A percentile compares a stretch with the other conserved stretches of the same genome.
Evolutionary conservation across 163 green algal species (phyloP).

Genomic region (Chloromonas sp.): DNA sequence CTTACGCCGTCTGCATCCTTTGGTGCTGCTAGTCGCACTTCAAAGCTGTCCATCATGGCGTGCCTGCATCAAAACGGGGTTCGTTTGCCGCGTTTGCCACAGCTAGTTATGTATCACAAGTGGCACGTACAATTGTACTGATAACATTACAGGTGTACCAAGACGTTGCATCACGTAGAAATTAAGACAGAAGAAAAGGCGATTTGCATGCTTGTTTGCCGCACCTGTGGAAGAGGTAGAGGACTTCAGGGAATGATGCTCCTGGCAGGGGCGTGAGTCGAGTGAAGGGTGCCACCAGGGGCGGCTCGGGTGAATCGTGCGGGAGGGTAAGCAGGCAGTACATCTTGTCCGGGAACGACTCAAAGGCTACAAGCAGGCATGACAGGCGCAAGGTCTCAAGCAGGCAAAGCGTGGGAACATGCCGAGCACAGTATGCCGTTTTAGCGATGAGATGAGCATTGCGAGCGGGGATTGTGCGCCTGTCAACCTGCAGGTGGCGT

Average conservation of each 20-base stretch:
- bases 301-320: slow-evolving; percentile 35
- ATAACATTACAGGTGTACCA: no score
- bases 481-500: background rate
- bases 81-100: no score
- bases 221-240: slow-evolving; percentile 15
- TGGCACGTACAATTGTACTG: no score
- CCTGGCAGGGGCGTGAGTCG: slow-evolving; percentile 33
- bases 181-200: no score
- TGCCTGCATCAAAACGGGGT: slow-evolving; percentile 6
- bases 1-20: slow-evolving; percentile 30
- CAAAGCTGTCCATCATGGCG: slow-evolving; percentile 30
- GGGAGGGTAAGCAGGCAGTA: slow-evolving; percentile 57
- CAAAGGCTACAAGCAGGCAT: slow-evolving; percentile 30
- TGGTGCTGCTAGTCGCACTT: slow-evolving; percentile 24
- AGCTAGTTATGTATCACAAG: no score
- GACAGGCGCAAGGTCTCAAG: no score
- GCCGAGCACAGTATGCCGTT: no score
- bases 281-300: slow-evolving; percentile 45
- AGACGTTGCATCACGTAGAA: no score
- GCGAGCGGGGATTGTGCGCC: background rate
- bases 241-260: slow-evolving; percentile 40
- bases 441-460: no score
- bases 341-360: slow-evolving; percentile 42
- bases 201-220: slow-evolving; percentile 4
- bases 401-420: no score